Evolutionary conservation across 2,329 filamentous ascomycete species (phyloP), one percentile per base, ranked within the genome.

Genomic region (Sporothrix brasiliensis): DNA sequence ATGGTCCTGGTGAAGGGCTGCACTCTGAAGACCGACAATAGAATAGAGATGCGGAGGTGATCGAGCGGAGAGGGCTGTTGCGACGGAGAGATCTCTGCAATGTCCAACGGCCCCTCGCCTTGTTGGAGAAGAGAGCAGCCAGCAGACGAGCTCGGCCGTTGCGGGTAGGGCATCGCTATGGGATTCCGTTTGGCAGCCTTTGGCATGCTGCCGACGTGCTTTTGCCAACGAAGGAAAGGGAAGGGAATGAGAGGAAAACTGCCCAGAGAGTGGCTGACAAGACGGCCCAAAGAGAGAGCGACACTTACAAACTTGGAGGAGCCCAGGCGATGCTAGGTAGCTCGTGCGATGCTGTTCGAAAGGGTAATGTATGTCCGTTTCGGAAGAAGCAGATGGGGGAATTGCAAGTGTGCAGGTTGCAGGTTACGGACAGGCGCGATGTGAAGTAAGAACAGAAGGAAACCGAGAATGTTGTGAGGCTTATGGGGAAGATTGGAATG

Each of bases 331-430:
- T 65, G 44, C 44, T 50, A 50, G 61, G 44, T 21, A 65, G 44
- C 61, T 19, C 3, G 30, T 66, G 63, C 27, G 21, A 47, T 39
- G 63, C 16, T 21, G 54, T 50, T 69, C n/a, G n/a, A 24, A 53
- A n/a, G n/a, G 67, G 67, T 54, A 60, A 52, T 60, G 27, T 69
- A 69, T 61, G 54, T 69, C 67, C 50, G 67, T 47, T 47, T 39
- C 24, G 67, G 54, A 69, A 47, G 67, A 61, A 4, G 53, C 21
- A 60, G 39, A 68, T 60, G 66, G 52, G 34, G 65, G 9, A 47
- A 52, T 34, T 34, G 34, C 34, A 34, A 14, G 34, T 47, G 39
- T 63, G n/a, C 24, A 65, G 19, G 44, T 39, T 52, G 47, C 47
- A 39, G 63, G 63, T 53, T 27, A 11, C 47, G 47, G 34, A 9